Evolutionary conservation across 768 basidiomycete species (phyloP).

Genomic region (Neoboletus brunneissimus): DNA sequence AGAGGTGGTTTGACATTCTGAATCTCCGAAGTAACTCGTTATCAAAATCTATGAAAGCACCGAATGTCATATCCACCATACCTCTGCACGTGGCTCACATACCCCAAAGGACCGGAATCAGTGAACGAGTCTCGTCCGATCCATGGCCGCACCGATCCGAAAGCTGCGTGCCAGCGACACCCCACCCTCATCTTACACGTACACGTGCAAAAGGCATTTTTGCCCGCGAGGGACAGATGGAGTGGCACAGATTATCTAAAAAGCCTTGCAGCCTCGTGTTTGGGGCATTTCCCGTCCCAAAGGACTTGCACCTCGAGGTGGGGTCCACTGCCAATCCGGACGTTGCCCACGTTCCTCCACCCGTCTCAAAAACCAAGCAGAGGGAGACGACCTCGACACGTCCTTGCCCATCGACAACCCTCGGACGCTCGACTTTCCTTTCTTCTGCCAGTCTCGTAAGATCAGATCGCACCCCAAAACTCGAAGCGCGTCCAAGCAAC

Average conservation of each 20-base stretch:
- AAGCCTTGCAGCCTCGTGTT: conserved; percentile 26
- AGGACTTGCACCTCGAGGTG: conserved; percentile 11
- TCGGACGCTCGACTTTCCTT: not conserved
- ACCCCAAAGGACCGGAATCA: not conserved
- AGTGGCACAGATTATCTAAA: conserved; percentile 29
- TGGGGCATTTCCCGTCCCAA: conserved; percentile 18
- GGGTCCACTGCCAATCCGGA: not conserved
- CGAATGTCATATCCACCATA: not conserved
- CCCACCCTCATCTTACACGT: conserved; percentile 5
- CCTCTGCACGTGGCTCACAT: not conserved
- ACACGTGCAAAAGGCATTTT: conserved; percentile 26
- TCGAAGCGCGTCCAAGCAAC: not conserved
- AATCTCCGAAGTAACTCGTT: not conserved
- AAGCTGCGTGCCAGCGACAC: not conserved
- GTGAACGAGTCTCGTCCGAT: conserved; percentile 2
- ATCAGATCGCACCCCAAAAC: not conserved
- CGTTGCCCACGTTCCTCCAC: not conserved
- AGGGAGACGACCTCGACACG: not conserved
- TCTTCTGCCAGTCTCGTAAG: not conserved
- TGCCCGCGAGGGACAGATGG: conserved; percentile 15
- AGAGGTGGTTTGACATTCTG: not conserved
- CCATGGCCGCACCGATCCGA: conserved; percentile 12
- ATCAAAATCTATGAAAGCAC: not conserved
- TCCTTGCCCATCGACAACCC: not conserved
- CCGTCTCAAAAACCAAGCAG: not conserved